Evolutionary conservation across 2,329 filamentous ascomycete species (phyloP).

Genomic region (Aspergillus ochraceoroseus): DNA sequence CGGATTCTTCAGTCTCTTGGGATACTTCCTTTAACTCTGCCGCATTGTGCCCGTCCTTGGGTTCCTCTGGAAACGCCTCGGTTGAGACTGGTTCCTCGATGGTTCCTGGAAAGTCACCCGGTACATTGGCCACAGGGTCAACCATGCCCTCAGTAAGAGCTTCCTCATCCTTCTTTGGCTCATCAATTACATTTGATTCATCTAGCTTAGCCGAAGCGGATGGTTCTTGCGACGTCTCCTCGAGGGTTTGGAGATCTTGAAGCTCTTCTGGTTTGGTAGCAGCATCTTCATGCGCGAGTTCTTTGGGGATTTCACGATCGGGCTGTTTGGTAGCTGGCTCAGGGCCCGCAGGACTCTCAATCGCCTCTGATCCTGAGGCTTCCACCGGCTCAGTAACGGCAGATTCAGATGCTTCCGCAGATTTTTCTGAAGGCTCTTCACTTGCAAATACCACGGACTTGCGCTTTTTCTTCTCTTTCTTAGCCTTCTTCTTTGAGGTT

Average conservation of each 20-base stretch:
- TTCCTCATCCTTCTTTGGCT: background rate
- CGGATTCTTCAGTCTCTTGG: background rate
- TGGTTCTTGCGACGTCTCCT: background rate
- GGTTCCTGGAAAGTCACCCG: background rate
- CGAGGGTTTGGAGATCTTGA: background rate
- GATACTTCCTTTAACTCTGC: background rate
- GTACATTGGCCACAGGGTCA: background rate
- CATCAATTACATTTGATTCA: background rate
- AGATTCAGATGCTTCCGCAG: conserved; percentile 2
- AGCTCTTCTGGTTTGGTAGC: background rate
- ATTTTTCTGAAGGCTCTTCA: conserved; percentile 14
- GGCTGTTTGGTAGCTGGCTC: background rate
- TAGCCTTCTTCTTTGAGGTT: conserved; percentile 41
- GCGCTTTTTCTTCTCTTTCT: conserved; percentile 38
- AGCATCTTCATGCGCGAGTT: background rate
- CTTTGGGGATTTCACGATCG: conserved; percentile 2
- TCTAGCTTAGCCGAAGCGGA: background rate
- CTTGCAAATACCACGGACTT: conserved; percentile 27
- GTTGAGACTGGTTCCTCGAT: background rate
- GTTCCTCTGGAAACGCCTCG: conserved; percentile 1
- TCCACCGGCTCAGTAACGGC: background rate
- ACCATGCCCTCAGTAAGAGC: background rate
- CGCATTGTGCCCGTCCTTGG: background rate
- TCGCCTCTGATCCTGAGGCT: background rate
- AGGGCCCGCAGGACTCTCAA: background rate